Percentiles rank a stretch among this genome's conserved stretches.
These are phyloP conservation scores for Centrapalus pauciflorus DNA, from an alignment of 129 eudicot genomes.

Conservation along the genomic window DNA sequence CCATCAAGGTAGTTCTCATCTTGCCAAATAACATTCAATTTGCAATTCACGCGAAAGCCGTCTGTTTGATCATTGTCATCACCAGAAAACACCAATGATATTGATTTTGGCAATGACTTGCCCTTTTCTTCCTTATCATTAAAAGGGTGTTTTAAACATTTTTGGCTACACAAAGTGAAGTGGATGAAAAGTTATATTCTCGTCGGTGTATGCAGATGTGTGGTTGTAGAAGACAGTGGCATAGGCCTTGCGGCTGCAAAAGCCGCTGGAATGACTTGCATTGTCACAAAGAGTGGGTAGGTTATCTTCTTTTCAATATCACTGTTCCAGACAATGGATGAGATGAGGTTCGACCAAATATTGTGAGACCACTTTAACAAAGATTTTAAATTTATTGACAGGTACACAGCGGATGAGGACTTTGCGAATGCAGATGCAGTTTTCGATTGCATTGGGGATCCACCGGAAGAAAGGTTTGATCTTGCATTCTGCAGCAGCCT, in stretches of 20 bases:
- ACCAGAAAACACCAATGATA: no score
- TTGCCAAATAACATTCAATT: no score
- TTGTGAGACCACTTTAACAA: neutral
- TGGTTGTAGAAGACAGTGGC: constrained; percentile 94
- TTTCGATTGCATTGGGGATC: constrained; percentile 96
- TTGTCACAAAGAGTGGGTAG: constrained; percentile 96
- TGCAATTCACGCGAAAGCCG: no score
- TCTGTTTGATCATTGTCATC: no score
- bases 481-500: constrained; percentile 77
- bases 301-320: neutral
- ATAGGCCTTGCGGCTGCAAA: constrained; percentile 99
- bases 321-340: no score
- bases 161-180: neutral
- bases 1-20: constrained; percentile 62
- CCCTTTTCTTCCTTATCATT: neutral
- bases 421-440: constrained; percentile 95
- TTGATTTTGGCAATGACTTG: neutral
- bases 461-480: constrained; percentile 95
- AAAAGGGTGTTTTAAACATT: neutral
- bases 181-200: neutral
- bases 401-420: constrained; percentile 95
- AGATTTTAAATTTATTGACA: constrained; percentile 23
- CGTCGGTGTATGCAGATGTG: constrained; percentile 68
- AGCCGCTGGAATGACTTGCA: constrained; percentile 97
- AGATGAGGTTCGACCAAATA: no score